Evolutionary conservation across 2,329 filamentous ascomycete genomes (phyloP), one percentile per base, ranked within the genome.

Genomic region (Reticulascus tulasneorum): DNA sequence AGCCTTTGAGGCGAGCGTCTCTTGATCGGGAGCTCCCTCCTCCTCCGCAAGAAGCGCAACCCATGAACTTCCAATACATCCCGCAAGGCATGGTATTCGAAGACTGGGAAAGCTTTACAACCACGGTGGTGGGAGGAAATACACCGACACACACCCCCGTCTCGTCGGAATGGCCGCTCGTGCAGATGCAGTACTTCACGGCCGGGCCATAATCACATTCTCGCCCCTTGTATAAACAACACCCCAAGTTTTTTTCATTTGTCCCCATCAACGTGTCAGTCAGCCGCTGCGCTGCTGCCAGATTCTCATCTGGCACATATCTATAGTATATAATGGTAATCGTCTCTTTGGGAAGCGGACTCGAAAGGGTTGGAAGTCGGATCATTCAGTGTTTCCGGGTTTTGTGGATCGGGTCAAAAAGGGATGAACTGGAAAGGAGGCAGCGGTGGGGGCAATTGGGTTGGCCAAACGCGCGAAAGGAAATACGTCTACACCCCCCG

Each of bases 1-100:
- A 46, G 24, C 26, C 44, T 21, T 29, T 44, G 15, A 32, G 35
- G 16, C 26, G 41, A 13, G 38, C 42, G 11, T 44, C 44, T 12
- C 44, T 46, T 5, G 44, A 46, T 9, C 43, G 44, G 16, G 44
- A 46, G 25, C 35, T 46, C 12, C 44, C 44, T 5, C 38, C 44
- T 16, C 44, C 44, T n/a, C 44, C 44, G 7, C 44, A 33, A 29
- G 44, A 46, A 26, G 28, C 35, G 3, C 35, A 29, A 17, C 44
- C 57, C 18, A 67, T 69, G 62, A 64, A 66, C 28, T 67, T 67
- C 47, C 63, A 68, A 34, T 67, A 62, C 42, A 60, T 64, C 20
- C 54, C 63, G 4, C 52, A 54, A 4, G 52, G 56, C 7, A 53
- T 62, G 21, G 52, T 60, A 9, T 65, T 67, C 28, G 59, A 65